Conservation (phyloP, 2,329 filamentous ascomycete genomes). For the Bipolaris victoriae region DNA sequence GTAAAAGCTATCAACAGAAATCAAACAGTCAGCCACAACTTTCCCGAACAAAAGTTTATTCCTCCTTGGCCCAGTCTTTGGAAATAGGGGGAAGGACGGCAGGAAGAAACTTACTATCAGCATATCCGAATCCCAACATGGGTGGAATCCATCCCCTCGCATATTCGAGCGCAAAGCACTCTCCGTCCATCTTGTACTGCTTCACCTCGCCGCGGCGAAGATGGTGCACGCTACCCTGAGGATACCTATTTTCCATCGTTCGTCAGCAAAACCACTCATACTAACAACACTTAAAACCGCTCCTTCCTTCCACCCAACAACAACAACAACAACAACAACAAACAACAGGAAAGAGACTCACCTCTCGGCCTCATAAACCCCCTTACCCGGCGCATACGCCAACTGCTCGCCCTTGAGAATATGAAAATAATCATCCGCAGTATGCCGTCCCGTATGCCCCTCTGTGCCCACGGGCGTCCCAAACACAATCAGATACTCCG, state of each 20-base stretch:
- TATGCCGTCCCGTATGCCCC: conserved; percentile 86
- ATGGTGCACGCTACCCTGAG: conserved; percentile 73
- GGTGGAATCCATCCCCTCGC: conserved; percentile 89
- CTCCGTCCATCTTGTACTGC: conserved; percentile 81
- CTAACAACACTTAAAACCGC: neutral
- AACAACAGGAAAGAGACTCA: neutral
- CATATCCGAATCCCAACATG: conserved; percentile 89
- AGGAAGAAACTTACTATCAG: conserved; percentile 61
- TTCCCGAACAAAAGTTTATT: neutral
- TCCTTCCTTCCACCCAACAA: too few relatives aligned
- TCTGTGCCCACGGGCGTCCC: conserved; percentile 78
- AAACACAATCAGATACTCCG: conserved; percentile 60
- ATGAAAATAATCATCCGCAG: conserved; percentile 93
- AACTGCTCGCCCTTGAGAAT: conserved; percentile 80
- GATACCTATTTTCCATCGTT: conserved; percentile 58
- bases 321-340: neutral
- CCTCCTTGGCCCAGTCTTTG: neutral
- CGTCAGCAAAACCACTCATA: neutral
- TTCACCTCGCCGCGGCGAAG: conserved; percentile 73
- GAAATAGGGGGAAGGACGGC: neutral
- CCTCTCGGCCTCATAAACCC: conserved; percentile 67
- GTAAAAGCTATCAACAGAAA: conserved; percentile 57
- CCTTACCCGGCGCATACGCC: conserved; percentile 69
- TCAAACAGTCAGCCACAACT: neutral
- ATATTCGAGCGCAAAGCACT: conserved; percentile 83